Percentiles rank a stretch among this genome's conserved stretches.
Evolutionary conservation across 495 filamentous ascomycete genomes (phyloP).

Genomic region (Penicillium mononematosum): DNA sequence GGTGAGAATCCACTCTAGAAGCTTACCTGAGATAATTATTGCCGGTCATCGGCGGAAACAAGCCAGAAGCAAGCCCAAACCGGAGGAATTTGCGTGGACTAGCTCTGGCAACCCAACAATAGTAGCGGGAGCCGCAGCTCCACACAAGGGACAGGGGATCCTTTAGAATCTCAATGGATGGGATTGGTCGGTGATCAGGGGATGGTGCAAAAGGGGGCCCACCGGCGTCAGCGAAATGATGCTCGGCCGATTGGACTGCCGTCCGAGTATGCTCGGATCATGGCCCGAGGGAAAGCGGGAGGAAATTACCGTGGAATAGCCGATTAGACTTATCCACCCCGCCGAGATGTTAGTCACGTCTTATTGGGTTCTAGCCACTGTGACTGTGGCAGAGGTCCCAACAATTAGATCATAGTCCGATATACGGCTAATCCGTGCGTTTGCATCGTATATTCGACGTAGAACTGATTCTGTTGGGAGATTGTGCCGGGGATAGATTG

Average conservation of each 20-base stretch:
- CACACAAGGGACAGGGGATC: not conserved
- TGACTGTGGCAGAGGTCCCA: not conserved
- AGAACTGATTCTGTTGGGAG: slow-evolving; percentile 6
- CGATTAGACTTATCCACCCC: slow-evolving; percentile 13
- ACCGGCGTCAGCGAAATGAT: slow-evolving; percentile 4
- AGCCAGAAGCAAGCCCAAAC: not conserved
- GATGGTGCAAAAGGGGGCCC: not conserved
- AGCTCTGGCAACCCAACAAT: slow-evolving; percentile 13
- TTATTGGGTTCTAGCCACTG: not conserved
- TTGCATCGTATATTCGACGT: not conserved
- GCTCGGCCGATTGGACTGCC: slow-evolving; percentile 14
- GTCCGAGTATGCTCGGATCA: slow-evolving; percentile 8
- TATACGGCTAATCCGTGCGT: not conserved
- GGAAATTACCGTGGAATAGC: slow-evolving; percentile 25
- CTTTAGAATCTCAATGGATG: not conserved
- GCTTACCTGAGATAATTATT: slow-evolving; percentile 1
- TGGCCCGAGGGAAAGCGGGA: slow-evolving; percentile 12
- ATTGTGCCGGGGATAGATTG: not conserved
- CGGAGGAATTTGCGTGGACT: slow-evolving; percentile 13
- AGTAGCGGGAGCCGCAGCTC: slow-evolving; percentile 9
- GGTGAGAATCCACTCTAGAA: not conserved
- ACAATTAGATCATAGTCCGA: not conserved
- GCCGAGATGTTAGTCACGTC: slow-evolving; percentile 1
- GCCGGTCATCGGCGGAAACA: slow-evolving; percentile 25
- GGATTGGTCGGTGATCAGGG: not conserved